These are phyloP conservation scores for Schwanniomyces vanrijiae DNA, from an alignment of 805 yeast genomes.

Conservation along the genomic window DNA sequence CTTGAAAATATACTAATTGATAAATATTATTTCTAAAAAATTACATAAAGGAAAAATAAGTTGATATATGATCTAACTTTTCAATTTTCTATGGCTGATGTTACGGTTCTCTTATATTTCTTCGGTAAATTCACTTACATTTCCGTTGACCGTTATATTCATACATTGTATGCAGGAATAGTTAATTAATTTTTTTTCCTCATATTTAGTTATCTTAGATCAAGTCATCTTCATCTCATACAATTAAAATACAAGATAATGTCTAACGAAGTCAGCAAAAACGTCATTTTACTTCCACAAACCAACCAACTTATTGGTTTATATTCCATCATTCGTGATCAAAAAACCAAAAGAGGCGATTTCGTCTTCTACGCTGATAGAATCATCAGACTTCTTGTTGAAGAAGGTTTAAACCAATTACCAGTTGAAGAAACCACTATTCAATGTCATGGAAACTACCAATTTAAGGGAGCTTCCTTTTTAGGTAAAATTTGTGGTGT, in stretches of 20 bases:
- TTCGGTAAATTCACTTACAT: too few relatives aligned
- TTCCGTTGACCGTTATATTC: too few relatives aligned
- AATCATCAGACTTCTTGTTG: conserved; percentile 89
- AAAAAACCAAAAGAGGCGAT: conserved; percentile 79
- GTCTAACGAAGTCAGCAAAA: conserved; percentile 31
- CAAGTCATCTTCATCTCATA: neutral
- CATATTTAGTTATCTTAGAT: neutral
- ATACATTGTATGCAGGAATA: too few relatives aligned
- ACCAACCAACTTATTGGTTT: conserved; percentile 87
- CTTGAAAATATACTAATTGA: too few relatives aligned
- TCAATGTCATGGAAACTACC: conserved; percentile 73
- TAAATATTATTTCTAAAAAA: too few relatives aligned
- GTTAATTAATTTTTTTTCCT: neutral
- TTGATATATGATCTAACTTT: too few relatives aligned
- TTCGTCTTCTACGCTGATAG: conserved; percentile 95
- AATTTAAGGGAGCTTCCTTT: conserved; percentile 75
- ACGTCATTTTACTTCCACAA: conserved; percentile 75
- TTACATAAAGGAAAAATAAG: too few relatives aligned
- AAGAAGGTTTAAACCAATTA: conserved; percentile 89
- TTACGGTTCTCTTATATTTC: too few relatives aligned
- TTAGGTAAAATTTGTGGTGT: conserved; percentile 97
- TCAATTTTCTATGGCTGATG: too few relatives aligned
- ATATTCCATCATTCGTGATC: conserved; percentile 87
- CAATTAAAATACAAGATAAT: conserved; percentile 1
- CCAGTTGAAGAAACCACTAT: conserved; percentile 77